These are phyloP conservation scores for Amphicarpaea edgeworthii DNA, from an alignment of 306 rosid species.

Conservation along the genomic window DNA sequence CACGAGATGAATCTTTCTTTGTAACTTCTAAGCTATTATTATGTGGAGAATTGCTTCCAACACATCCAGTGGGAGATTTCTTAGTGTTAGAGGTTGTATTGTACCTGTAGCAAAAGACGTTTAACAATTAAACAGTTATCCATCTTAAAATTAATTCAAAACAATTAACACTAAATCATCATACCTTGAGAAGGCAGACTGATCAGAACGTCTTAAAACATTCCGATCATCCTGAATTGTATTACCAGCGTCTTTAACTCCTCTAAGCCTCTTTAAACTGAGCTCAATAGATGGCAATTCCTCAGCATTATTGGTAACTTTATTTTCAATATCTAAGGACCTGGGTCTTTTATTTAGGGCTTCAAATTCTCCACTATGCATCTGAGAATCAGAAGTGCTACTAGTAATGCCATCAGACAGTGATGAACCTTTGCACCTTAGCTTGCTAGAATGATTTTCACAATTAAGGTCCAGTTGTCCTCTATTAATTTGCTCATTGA, in stretches of 20 bases:
- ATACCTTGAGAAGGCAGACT: slow-evolving; percentile 89
- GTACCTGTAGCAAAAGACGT: slow-evolving; percentile 61
- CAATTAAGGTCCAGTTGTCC: slow-evolving; percentile 56
- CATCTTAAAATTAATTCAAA: slow-evolving; percentile 30
- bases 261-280: slow-evolving; percentile 82
- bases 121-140: not conserved
- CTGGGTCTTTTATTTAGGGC: slow-evolving; percentile 53
- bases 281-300: slow-evolving; percentile 75
- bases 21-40: slow-evolving; percentile 59
- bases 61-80: slow-evolving; percentile 68
- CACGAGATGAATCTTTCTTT: slow-evolving; percentile 59
- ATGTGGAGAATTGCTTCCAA: slow-evolving; percentile 70
- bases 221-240: slow-evolving; percentile 67
- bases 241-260: slow-evolving; percentile 61
- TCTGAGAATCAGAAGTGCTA: slow-evolving; percentile 56
- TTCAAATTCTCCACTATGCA: slow-evolving; percentile 60
- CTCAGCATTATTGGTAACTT: slow-evolving; percentile 50
- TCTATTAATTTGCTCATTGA: slow-evolving; percentile 59
- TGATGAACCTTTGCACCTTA: slow-evolving; percentile 56
- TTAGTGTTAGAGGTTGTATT: slow-evolving; percentile 66
- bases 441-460: slow-evolving; percentile 63
- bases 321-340: slow-evolving; percentile 55
- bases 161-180: slow-evolving; percentile 30
- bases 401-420: slow-evolving; percentile 57
- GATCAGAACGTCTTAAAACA: slow-evolving; percentile 79